Evolutionary conservation across 2,329 filamentous ascomycete species (phyloP).

Genomic region (Ophiostoma quercus): DNA sequence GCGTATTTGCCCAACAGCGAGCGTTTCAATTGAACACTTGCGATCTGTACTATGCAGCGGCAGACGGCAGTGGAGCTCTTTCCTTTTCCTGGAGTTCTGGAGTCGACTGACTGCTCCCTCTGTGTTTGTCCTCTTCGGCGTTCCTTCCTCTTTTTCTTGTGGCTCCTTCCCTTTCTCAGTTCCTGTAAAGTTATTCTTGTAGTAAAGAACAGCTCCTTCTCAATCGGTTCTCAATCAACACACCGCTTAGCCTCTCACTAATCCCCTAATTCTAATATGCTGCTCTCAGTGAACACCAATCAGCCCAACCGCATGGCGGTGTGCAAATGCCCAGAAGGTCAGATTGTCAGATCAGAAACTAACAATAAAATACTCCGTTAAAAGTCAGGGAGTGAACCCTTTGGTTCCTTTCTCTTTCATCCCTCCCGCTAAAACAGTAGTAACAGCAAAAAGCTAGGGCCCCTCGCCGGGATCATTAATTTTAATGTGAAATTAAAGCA

Average conservation of each 20-base stretch:
- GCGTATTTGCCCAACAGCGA: conserved; percentile 18
- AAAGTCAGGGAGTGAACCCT: neutral
- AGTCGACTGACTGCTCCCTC: neutral
- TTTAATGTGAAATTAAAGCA: neutral
- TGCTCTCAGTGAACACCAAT: neutral
- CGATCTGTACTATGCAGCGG: conserved; percentile 5
- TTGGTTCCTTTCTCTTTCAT: neutral
- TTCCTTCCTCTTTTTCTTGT: neutral
- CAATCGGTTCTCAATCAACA: neutral
- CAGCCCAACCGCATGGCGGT: conserved; percentile 3
- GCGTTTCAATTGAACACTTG: conserved; percentile 21
- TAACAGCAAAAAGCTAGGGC: neutral
- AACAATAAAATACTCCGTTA: neutral
- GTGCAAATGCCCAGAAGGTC: neutral
- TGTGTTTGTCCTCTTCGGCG: neutral
- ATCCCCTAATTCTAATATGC: neutral
- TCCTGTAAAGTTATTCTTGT: no score
- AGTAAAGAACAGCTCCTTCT: neutral
- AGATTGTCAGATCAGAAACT: neutral
- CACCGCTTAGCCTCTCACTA: neutral
- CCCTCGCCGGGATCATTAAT: neutral
- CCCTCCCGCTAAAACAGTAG: neutral
- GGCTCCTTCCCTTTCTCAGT: neutral
- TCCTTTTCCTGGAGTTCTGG: neutral
- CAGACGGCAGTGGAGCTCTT: conserved; percentile 10